These are phyloP conservation scores for Halteria grandinella DNA, from an alignment of 73 alveolate genomes.

Conservation along the genomic window DNA sequence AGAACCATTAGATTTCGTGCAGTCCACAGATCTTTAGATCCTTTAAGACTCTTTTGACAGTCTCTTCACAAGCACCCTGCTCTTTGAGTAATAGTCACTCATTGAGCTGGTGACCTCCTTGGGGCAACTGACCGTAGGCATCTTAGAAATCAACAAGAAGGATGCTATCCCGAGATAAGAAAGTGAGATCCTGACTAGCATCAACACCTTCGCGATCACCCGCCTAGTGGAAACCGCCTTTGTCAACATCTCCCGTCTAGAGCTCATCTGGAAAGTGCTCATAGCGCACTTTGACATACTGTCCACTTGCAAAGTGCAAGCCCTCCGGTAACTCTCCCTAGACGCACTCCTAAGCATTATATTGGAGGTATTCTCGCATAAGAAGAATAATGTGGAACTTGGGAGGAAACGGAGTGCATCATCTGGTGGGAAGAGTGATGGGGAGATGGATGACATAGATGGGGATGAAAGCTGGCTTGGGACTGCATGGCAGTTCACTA, in stretches of 20 bases:
- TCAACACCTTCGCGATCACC: slow-evolving; percentile 73
- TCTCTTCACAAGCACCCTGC: slow-evolving; percentile 11
- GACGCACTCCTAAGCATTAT: slow-evolving; percentile 66
- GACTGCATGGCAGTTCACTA: slow-evolving; percentile 46
- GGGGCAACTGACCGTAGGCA: slow-evolving; percentile 40
- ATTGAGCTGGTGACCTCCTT: slow-evolving; percentile 38
- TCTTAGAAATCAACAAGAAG: too few relatives aligned
- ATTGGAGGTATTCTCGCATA: slow-evolving; percentile 46
- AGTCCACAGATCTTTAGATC: slow-evolving; percentile 37
- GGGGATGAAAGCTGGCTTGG: slow-evolving; percentile 63
- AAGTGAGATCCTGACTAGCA: slow-evolving; percentile 65
- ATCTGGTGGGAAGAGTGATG: slow-evolving; percentile 28
- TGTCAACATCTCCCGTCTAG: slow-evolving; percentile 79
- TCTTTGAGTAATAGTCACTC: slow-evolving; percentile 35
- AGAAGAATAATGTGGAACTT: slow-evolving; percentile 12
- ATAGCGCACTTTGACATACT: slow-evolving; percentile 52
- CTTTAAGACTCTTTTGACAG: slow-evolving; percentile 52
- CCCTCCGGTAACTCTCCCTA: slow-evolving; percentile 30
- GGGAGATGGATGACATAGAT: slow-evolving; percentile 31
- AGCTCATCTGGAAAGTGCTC: slow-evolving; percentile 76
- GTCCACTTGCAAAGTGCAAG: slow-evolving; percentile 35
- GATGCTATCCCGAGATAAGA: too few relatives aligned
- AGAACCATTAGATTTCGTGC: too few relatives aligned
- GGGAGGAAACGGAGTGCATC: background rate
- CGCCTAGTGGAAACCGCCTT: slow-evolving; percentile 79